Conservation (phyloP, 164 flowering plant species). For the Magnolia kwangsiensis region DNA sequence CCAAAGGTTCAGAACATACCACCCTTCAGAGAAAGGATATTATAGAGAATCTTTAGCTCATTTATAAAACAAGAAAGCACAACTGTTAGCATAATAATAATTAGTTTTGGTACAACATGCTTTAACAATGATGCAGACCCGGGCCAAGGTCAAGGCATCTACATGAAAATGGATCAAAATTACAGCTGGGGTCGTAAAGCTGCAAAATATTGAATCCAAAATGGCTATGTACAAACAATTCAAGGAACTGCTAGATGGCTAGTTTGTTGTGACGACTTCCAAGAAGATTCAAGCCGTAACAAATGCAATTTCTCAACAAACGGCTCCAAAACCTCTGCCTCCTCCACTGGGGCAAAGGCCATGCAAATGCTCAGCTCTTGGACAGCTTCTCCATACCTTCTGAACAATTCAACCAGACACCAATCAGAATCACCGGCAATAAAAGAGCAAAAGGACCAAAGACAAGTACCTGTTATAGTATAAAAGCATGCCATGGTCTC, state of each 20-base stretch:
- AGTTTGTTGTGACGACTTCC: slow-evolving; percentile 46
- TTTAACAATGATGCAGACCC: too few species aligned
- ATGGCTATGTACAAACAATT: slow-evolving; percentile 4
- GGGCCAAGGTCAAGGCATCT: not conserved
- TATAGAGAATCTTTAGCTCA: too few species aligned
- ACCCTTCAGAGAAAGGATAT: too few species aligned
- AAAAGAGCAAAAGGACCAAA: not conserved
- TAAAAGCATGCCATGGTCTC: slow-evolving; percentile 80
- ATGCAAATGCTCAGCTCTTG: slow-evolving; percentile 81
- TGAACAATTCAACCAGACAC: slow-evolving; percentile 15
- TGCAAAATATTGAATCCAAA: not conserved
- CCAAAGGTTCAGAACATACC: too few species aligned
- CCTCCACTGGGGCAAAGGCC: slow-evolving; percentile 81
- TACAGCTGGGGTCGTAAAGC: not conserved
- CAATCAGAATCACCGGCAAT: not conserved
- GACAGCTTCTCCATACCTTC: slow-evolving; percentile 58
- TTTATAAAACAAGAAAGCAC: too few species aligned
- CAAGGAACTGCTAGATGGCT: slow-evolving; percentile 39
- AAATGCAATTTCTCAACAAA: slow-evolving; percentile 74
- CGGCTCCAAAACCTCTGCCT: slow-evolving; percentile 55
- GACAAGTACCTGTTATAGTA: slow-evolving; percentile 42
- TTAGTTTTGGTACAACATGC: too few species aligned
- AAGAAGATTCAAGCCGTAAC: slow-evolving; percentile 56
- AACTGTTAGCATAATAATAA: too few species aligned
- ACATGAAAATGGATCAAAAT: not conserved